Evolutionary conservation across 2,329 filamentous ascomycete genomes (phyloP).

Genomic region (Colletotrichum tanaceti): DNA sequence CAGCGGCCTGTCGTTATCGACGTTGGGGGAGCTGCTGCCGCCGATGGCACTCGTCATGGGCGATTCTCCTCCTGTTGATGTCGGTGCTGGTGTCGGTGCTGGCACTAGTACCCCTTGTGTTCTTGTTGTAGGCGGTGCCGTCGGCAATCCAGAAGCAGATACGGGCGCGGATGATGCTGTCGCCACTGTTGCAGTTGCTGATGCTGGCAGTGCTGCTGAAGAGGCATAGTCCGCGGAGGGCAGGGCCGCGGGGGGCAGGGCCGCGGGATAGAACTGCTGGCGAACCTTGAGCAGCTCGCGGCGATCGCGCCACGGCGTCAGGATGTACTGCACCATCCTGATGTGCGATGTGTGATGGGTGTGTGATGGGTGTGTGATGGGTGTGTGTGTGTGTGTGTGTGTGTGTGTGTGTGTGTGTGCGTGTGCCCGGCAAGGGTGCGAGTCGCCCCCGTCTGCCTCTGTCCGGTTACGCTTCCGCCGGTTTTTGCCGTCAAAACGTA

Average conservation of each 20-base stretch:
- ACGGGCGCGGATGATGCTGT: constrained; percentile 34
- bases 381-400: no score
- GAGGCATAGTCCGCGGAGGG: constrained; percentile 16
- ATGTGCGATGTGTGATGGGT: background rate
- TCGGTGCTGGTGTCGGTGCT: constrained; percentile 30
- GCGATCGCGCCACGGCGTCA: constrained; percentile 78
- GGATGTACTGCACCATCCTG: constrained; percentile 75
- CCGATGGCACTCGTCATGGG: constrained; percentile 16
- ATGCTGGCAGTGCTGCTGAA: constrained; percentile 19
- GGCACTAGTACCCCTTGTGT: constrained; percentile 4
- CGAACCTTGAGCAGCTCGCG: constrained; percentile 75
- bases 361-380: no score
- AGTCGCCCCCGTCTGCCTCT: background rate
- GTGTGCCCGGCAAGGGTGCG: background rate
- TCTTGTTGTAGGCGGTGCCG: background rate
- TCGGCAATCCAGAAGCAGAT: constrained; percentile 13
- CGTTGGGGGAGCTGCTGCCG: constrained; percentile 25
- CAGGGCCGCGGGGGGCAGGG: constrained; percentile 40
- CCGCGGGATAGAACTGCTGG: constrained; percentile 69
- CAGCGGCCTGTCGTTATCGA: constrained; percentile 4
- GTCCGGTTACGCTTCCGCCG: background rate
- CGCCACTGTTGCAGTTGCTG: constrained; percentile 28
- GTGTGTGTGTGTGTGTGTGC: background rate
- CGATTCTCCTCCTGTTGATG: constrained; percentile 30
- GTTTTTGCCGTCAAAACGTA: background rate